A percentile compares a stretch with the other conserved stretches of the same genome.
Conservation (phyloP, 1,284 basidiomycete species). For the Psilocybe mexicana region DNA sequence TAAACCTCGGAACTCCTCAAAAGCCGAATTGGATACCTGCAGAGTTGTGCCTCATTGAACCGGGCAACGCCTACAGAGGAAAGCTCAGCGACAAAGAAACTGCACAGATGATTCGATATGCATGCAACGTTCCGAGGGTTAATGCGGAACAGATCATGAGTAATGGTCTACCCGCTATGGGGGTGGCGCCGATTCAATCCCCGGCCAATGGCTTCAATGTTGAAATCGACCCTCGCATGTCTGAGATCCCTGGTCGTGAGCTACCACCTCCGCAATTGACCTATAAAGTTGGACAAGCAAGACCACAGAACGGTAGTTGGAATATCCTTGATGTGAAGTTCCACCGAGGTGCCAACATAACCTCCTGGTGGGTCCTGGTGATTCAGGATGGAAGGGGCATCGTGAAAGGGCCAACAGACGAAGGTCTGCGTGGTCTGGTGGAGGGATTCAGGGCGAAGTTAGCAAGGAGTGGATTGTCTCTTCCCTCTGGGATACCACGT, state of each 20-base stretch:
- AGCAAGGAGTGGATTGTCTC: slow-evolving; percentile 50
- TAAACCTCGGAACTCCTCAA: slow-evolving; percentile 51
- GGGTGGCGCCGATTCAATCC: slow-evolving; percentile 39
- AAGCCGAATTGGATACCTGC: slow-evolving; percentile 57
- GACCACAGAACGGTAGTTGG: slow-evolving; percentile 63
- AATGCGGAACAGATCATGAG: slow-evolving; percentile 60
- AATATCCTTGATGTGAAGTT: slow-evolving; percentile 71
- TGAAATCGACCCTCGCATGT: slow-evolving; percentile 54
- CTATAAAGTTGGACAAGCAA: slow-evolving; percentile 48
- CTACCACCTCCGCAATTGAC: slow-evolving; percentile 56
- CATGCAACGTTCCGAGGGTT: slow-evolving; percentile 56
- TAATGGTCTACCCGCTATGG: slow-evolving; percentile 57
- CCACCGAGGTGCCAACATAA: slow-evolving; percentile 48
- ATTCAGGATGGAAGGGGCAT: slow-evolving; percentile 47
- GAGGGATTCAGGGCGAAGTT: slow-evolving; percentile 54
- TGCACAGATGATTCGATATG: slow-evolving; percentile 61
- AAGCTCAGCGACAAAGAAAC: slow-evolving; percentile 57
- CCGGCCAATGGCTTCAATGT: slow-evolving; percentile 55
- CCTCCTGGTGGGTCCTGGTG: slow-evolving; percentile 60
- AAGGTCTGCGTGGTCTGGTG: slow-evolving; percentile 41
- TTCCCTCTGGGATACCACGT: slow-evolving; percentile 37
- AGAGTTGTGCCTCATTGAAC: slow-evolving; percentile 66
- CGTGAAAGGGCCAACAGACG: slow-evolving; percentile 44
- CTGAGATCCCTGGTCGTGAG: slow-evolving; percentile 60
- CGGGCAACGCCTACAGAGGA: slow-evolving; percentile 54